Conservation (phyloP, 2,329 filamentous ascomycete genomes). For the Gyromitra esculenta region DNA sequence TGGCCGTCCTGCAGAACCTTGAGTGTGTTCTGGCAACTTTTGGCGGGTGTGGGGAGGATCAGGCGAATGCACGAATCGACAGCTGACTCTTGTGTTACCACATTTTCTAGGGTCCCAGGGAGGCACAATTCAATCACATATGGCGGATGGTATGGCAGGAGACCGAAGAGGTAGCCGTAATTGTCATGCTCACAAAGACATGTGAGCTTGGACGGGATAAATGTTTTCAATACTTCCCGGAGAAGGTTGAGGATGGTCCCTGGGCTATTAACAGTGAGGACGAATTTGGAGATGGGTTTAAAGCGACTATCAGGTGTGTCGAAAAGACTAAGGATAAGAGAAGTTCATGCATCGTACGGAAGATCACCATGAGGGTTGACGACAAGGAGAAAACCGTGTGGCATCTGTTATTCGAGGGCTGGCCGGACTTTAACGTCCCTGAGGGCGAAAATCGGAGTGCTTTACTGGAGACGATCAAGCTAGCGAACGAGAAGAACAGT, state of each 20-base stretch:
- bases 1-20: background rate
- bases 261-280: constrained; percentile 70
- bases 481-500: constrained; percentile 63
- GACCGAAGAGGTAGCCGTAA: constrained; percentile 76
- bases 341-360: constrained; percentile 75
- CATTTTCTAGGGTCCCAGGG: constrained; percentile 74
- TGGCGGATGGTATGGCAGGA: constrained; percentile 97
- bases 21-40: constrained; percentile 4
- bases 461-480: constrained; percentile 65
- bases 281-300: constrained; percentile 73
- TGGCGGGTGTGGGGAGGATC: constrained; percentile 13
- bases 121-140: constrained; percentile 78
- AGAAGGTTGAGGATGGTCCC: constrained; percentile 65
- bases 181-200: constrained; percentile 94
- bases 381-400: constrained; percentile 57
- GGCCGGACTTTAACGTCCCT: constrained; percentile 59
- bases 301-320: constrained; percentile 73
- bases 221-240: constrained; percentile 88
- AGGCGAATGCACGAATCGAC: background rate
- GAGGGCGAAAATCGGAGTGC: constrained; percentile 66
- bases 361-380: constrained; percentile 69
- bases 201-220: constrained; percentile 81
- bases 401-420: constrained; percentile 59
- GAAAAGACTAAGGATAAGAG: constrained; percentile 67
- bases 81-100: constrained; percentile 36